A percentile compares a stretch with the other conserved stretches of the same genome.
Conservation (phyloP, 78 protist species). For the Emiliania huxleyi region DNA sequence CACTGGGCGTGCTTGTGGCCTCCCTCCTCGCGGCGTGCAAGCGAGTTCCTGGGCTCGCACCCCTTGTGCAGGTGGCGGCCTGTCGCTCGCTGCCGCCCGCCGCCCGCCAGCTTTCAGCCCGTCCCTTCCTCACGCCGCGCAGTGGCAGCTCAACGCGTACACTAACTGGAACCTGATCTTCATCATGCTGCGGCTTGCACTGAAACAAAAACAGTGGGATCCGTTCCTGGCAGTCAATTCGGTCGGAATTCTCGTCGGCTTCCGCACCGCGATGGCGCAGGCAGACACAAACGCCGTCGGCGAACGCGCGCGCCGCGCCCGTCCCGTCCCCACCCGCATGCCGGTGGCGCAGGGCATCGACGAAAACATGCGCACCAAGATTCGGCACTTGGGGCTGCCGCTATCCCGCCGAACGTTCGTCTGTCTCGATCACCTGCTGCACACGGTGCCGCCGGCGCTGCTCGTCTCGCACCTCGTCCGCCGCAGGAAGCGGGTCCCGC, state of each 20-base stretch:
- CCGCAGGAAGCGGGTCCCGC: background rate
- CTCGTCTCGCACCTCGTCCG: background rate
- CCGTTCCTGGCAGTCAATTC: background rate
- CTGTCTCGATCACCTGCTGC: background rate
- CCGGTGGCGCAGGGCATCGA: too few species aligned
- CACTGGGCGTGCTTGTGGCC: background rate
- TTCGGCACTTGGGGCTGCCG: background rate
- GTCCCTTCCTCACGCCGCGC: too few species aligned
- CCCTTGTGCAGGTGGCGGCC: too few species aligned
- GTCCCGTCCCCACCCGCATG: too few species aligned
- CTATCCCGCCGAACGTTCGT: background rate
- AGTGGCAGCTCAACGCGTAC: background rate
- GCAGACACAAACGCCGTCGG: too few species aligned
- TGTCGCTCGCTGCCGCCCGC: too few species aligned
- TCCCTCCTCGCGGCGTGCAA: background rate
- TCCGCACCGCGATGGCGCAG: background rate
- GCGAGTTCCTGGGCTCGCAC: background rate
- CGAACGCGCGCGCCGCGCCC: too few species aligned
- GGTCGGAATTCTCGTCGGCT: background rate
- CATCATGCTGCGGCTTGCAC: background rate
- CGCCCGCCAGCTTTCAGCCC: too few species aligned
- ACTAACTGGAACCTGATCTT: background rate
- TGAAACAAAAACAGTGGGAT: background rate
- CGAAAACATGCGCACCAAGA: background rate
- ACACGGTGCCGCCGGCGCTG: background rate